Evolutionary conservation across 371 early-diverging fungal species (phyloP).

Genomic region (Rhizomucor miehei): DNA sequence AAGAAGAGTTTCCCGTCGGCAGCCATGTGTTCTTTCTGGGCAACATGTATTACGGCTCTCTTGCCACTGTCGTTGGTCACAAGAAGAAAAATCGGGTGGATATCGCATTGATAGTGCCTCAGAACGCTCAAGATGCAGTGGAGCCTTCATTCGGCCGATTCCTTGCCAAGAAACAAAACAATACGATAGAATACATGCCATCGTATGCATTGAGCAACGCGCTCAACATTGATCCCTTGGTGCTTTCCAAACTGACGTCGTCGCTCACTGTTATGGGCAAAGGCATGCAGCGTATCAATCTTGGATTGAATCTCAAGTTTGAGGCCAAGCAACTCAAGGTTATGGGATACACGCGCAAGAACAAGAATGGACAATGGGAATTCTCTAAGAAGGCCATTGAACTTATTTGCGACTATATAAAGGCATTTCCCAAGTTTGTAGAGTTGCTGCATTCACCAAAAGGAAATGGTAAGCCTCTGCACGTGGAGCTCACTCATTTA

Average conservation of each 20-base stretch:
- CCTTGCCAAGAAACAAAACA: slow-evolving; percentile 40
- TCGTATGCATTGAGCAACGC: slow-evolving; percentile 63
- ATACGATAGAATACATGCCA: slow-evolving; percentile 55
- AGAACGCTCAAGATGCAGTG: slow-evolving; percentile 17
- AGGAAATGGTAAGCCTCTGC: slow-evolving; percentile 15
- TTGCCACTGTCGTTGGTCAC: slow-evolving; percentile 70
- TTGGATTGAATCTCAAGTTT: slow-evolving; percentile 90
- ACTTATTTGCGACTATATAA: slow-evolving; percentile 69
- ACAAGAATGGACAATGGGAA: slow-evolving; percentile 75
- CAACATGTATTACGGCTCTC: slow-evolving; percentile 69
- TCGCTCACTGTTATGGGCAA: slow-evolving; percentile 66
- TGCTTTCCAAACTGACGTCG: slow-evolving; percentile 83
- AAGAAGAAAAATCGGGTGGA: slow-evolving; percentile 43
- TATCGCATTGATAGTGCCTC: slow-evolving; percentile 45
- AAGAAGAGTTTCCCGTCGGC: slow-evolving; percentile 66
- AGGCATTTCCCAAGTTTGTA: slow-evolving; percentile 74
- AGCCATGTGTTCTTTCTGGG: slow-evolving; percentile 71
- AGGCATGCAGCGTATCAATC: slow-evolving; percentile 59
- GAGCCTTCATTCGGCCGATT: slow-evolving; percentile 62
- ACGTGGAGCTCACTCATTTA: background rate
- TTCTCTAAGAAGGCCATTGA: slow-evolving; percentile 75
- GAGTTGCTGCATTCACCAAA: slow-evolving; percentile 49
- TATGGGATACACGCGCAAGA: slow-evolving; percentile 80
- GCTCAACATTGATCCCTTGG: slow-evolving; percentile 57
- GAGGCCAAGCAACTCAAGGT: slow-evolving; percentile 84